Evolutionary conservation across 768 basidiomycete species (phyloP), one percentile per base, ranked within the genome.

Genomic region (Agaricus sinodeliciosus): DNA sequence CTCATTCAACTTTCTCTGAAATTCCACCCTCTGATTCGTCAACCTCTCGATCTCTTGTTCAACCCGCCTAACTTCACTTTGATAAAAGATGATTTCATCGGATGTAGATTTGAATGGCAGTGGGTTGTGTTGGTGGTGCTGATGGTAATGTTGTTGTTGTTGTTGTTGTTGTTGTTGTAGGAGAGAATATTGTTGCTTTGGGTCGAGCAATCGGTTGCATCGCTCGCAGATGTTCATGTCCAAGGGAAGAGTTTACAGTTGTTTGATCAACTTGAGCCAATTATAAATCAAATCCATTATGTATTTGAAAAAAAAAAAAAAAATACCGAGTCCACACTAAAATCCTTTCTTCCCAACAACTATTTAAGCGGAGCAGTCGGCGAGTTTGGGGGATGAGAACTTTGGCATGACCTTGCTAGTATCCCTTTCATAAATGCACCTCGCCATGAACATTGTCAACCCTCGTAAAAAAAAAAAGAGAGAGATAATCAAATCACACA

Each of bases 151-250:
- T 41, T 9, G 39, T 19, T 22, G 22, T 1, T 41, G 8, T 8
- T 3, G 42, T 22, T 51, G 50, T 27, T 1, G 39, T 41, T 9
- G 39, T 19, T 22, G 22, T 1, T 41, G 8, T 8, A n/a, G n/a
- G n/a, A n/a, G n/a, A n/a, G n/a, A n/a, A n/a, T n/a, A n/a, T n/a
- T 3, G 42, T 22, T 51, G 50, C 16, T 46, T 52, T 1, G 31
- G 31, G 35, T 52, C 51, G 22, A 52, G 25, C 4, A 31, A 15
- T 13, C 51, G 43, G 26, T 35, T 13, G 9, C 51, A 52, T 1
- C 51, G 43, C 11, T 52, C 51, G 37, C 51, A 52, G 37, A 52
- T 19, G 19, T 15, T 43, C 49, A 51, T 51, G 49, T 16, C 16
- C 3, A 42, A 27, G 50, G 3, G 43, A 35, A n/a, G 46, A 26